These are phyloP conservation scores for Auricularia sp. DNA, from an alignment of 768 basidiomycete genomes.

Conservation along the genomic window DNA sequence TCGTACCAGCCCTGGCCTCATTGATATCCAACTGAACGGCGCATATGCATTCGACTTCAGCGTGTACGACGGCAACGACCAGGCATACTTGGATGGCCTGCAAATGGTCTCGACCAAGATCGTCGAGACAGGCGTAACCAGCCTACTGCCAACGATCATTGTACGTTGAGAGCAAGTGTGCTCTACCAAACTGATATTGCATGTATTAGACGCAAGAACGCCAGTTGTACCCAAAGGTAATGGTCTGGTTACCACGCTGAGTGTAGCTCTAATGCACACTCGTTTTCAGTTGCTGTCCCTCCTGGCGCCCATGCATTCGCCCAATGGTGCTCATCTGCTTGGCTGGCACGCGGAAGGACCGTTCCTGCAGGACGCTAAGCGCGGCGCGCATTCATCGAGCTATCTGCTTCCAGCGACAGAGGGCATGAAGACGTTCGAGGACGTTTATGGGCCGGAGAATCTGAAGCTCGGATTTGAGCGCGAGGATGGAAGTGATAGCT, in stretches of 20 bases:
- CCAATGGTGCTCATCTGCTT: constrained; percentile 54
- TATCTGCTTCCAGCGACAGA: constrained; percentile 52
- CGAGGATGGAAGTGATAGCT: constrained; percentile 23
- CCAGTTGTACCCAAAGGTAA: not conserved
- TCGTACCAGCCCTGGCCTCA: constrained; percentile 58
- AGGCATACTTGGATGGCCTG: constrained; percentile 57
- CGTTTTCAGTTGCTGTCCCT: constrained; percentile 1
- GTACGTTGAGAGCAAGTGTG: constrained; percentile 28
- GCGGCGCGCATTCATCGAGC: constrained; percentile 69
- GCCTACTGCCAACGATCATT: constrained; percentile 59
- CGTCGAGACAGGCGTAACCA: constrained; percentile 79
- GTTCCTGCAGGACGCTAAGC: constrained; percentile 71
- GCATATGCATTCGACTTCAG: constrained; percentile 85
- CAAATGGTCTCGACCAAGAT: constrained; percentile 64
- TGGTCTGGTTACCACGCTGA: not conserved
- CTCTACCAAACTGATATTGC: not conserved
- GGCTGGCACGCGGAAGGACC: constrained; percentile 93
- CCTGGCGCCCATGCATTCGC: not conserved
- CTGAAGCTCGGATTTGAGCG: constrained; percentile 22
- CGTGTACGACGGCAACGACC: constrained; percentile 62
- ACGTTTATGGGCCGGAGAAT: constrained; percentile 60
- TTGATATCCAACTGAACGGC: constrained; percentile 87
- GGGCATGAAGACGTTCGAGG: constrained; percentile 61
- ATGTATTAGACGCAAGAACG: not conserved
- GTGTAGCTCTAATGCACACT: not conserved